A percentile compares a stretch with the other conserved stretches of the same genome.
Evolutionary conservation across 2,329 filamentous ascomycete genomes (phyloP).

Genomic region (Cryphonectria naterciae): DNA sequence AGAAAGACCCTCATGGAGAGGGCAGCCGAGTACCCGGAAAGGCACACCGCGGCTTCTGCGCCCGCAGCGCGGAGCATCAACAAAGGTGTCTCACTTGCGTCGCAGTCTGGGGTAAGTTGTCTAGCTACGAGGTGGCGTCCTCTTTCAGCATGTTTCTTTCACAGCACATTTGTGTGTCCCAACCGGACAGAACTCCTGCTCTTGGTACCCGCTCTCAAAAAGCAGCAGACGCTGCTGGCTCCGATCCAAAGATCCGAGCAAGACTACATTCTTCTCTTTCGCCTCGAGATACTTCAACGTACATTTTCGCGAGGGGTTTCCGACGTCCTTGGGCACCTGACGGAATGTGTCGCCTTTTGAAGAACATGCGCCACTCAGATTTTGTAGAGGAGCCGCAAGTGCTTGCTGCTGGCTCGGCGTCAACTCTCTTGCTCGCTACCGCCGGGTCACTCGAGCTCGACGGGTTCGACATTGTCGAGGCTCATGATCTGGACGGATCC

Average conservation of each 20-base stretch:
- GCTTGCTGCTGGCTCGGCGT: not conserved
- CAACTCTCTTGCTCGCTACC: not conserved
- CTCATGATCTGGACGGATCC: conserved; percentile 8
- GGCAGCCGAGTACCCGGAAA: conserved; percentile 55
- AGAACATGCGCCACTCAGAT: not conserved
- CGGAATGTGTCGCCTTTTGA: not conserved
- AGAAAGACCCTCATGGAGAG: conserved; percentile 61
- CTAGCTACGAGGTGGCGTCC: conserved; percentile 4
- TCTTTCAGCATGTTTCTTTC: conserved; percentile 6
- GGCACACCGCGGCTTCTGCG: conserved; percentile 36
- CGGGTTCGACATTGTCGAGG: not conserved
- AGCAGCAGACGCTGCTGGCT: not conserved
- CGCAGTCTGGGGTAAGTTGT: conserved; percentile 32
- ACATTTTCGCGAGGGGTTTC: not conserved
- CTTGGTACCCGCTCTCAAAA: no score
- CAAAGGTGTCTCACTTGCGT: conserved; percentile 49
- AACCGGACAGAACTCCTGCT: not conserved
- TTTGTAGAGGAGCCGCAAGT: not conserved
- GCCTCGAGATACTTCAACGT: not conserved
- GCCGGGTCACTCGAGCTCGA: not conserved
- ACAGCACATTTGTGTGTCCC: not conserved
- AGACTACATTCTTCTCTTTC: not conserved
- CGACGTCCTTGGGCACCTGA: not conserved
- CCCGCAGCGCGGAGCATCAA: conserved; percentile 47
- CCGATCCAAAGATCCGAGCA: not conserved